These are phyloP conservation scores for Magnusiomyces starmeri DNA, from an alignment of 1,139 yeast species.

Conservation along the genomic window DNA sequence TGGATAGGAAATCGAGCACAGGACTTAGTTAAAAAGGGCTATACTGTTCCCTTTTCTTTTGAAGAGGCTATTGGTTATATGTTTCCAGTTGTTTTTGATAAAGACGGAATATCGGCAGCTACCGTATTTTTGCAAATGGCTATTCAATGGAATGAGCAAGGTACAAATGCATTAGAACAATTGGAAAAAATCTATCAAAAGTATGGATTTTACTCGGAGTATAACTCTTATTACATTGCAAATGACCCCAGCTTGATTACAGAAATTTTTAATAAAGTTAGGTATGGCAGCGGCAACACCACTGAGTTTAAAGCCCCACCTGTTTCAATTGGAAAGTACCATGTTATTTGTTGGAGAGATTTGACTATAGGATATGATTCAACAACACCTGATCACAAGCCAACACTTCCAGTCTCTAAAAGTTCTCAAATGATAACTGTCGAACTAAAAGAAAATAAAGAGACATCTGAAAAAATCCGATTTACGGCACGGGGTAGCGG, in stretches of 20 bases:
- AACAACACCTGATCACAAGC: conserved; percentile 48
- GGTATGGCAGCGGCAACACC: conserved; percentile 23
- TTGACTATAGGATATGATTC: conserved; percentile 78
- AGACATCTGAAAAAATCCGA: conserved; percentile 41
- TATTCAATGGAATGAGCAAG: conserved; percentile 40
- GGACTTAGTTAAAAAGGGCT: conserved; percentile 58
- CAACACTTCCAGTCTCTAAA: conserved; percentile 63
- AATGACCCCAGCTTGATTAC: conserved; percentile 47
- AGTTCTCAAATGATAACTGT: conserved; percentile 83
- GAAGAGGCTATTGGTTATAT: conserved; percentile 97
- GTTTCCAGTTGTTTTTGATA: conserved; percentile 82
- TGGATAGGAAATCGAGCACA: conserved; percentile 94
- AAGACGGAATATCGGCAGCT: conserved; percentile 87
- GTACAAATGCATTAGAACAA: conserved; percentile 36
- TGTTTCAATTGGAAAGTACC: conserved; percentile 43
- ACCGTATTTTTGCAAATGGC: conserved; percentile 70
- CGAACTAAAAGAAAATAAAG: conserved; percentile 23
- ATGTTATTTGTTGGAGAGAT: conserved; percentile 68
- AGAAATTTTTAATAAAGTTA: conserved; percentile 47
- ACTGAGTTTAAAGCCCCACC: conserved; percentile 32
- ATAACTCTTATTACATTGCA: conserved; percentile 78
- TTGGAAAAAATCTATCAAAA: conserved; percentile 51
- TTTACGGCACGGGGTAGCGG: conserved; percentile 93
- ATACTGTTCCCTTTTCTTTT: conserved; percentile 73
- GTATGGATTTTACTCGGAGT: conserved; percentile 77